Percentiles rank a stretch among this genome's conserved stretches.
phyloP scores from a whole-genome alignment of 345 rosid species.

The Ricinus communis region DNA sequence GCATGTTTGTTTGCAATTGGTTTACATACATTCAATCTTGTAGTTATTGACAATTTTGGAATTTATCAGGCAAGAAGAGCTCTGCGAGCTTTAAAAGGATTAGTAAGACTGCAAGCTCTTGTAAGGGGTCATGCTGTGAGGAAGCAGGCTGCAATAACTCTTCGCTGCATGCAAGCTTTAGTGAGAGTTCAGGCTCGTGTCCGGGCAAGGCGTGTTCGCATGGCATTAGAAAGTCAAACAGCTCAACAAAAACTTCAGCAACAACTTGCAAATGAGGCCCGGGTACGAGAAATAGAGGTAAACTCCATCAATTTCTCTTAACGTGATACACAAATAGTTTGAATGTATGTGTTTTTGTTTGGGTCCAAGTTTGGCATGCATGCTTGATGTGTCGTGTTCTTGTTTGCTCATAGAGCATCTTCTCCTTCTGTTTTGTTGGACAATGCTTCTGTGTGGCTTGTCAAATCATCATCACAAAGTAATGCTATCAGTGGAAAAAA shows the following conservation, averaged over 20 bases:
- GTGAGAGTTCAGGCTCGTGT: constrained; percentile 99
- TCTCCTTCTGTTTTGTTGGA: neutral
- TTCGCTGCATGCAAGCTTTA: constrained; percentile 99
- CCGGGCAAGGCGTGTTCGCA: constrained; percentile 93
- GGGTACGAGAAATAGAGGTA: constrained; percentile 91
- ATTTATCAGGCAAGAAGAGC: constrained; percentile 91
- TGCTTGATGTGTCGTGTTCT: neutral
- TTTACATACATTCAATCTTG: constrained; percentile 2
- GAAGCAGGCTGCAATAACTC: constrained; percentile 99
- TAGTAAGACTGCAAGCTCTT: constrained; percentile 97
- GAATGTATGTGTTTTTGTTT: neutral
- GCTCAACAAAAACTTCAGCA: constrained; percentile 72
- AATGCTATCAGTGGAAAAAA: neutral
- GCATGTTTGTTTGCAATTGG: neutral
- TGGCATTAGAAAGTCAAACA: constrained; percentile 87
- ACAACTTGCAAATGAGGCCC: constrained; percentile 73
- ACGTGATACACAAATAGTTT: neutral
- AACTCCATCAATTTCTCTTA: constrained; percentile 4
- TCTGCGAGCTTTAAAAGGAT: constrained; percentile 89
- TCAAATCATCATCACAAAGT: neutral
- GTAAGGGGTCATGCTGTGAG: constrained; percentile 98
- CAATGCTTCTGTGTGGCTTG: neutral
- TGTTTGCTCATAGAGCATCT: neutral
- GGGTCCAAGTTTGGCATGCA: neutral
- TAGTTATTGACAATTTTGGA: constrained; percentile 6